A percentile compares a stretch with the other conserved stretches of the same genome.
Conservation (phyloP, 345 rosid genomes). For the Rhizophora mangle region DNA sequence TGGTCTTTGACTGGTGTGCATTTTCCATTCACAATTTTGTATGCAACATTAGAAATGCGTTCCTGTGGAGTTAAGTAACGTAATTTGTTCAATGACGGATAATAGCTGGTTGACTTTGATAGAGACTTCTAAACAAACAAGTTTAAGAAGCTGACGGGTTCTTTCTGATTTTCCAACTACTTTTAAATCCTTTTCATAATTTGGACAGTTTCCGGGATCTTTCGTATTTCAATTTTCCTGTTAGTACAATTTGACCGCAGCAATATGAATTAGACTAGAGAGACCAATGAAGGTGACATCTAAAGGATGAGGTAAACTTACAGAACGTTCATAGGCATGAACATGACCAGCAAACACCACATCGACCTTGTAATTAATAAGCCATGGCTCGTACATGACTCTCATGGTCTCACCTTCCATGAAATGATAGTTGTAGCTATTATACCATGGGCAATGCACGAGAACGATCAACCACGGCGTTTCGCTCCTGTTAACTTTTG, state of each 20-base stretch:
- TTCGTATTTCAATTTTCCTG: background rate
- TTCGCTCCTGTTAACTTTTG: conserved; percentile 20
- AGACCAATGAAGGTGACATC: background rate
- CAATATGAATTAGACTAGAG: background rate
- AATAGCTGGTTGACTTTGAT: background rate
- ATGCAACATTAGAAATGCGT: conserved; percentile 75
- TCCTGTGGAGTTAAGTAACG: conserved; percentile 38
- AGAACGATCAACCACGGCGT: conserved; percentile 26
- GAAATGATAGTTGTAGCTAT: conserved; percentile 11
- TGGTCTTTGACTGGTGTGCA: conserved; percentile 62
- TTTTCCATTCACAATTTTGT: conserved; percentile 55
- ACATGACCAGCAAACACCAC: conserved; percentile 11
- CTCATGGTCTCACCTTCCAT: conserved; percentile 12
- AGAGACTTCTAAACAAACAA: background rate
- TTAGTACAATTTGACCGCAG: background rate
- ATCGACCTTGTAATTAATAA: conserved; percentile 3
- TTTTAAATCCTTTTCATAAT: too few relatives aligned
- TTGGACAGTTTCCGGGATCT: background rate
- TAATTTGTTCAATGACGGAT: background rate
- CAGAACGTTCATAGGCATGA: conserved; percentile 11
- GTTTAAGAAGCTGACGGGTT: background rate
- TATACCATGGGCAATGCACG: conserved; percentile 20
- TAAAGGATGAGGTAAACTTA: conserved; percentile 18
- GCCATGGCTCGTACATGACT: background rate
- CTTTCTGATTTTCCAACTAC: too few relatives aligned